Conservation (phyloP, 2,329 filamentous ascomycete species). For the Cryoendolithus antarcticus region DNA sequence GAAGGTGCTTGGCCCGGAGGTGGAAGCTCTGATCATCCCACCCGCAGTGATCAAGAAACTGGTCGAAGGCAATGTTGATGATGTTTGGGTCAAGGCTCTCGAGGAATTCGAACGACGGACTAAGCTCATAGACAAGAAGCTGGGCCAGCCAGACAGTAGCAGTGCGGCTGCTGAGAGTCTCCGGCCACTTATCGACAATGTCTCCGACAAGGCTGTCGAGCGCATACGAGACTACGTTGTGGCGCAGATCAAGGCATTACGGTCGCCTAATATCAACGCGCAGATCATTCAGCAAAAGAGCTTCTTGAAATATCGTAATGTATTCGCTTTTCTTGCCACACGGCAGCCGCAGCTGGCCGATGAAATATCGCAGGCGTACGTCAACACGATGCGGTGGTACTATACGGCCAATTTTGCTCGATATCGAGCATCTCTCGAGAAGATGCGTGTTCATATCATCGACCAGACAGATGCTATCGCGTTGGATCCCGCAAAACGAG, state of each 20-base stretch:
- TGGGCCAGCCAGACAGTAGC: constrained; percentile 42
- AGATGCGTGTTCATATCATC: constrained; percentile 68
- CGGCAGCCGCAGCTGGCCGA: constrained; percentile 74
- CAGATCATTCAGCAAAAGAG: constrained; percentile 93
- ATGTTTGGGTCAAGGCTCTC: constrained; percentile 72
- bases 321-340: constrained; percentile 72
- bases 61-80: constrained; percentile 77
- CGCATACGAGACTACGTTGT: constrained; percentile 91
- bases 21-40: constrained; percentile 84
- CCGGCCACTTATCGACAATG: constrained; percentile 69
- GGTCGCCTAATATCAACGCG: constrained; percentile 91
- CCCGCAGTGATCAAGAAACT: constrained; percentile 76
- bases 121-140: constrained; percentile 56
- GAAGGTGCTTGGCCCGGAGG: constrained; percentile 70
- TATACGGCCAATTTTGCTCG: constrained; percentile 83
- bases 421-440: constrained; percentile 72
- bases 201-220: constrained; percentile 81
- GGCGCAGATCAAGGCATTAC: constrained; percentile 81
- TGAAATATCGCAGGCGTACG: constrained; percentile 84
- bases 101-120: constrained; percentile 73
- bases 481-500: constrained; percentile 47
- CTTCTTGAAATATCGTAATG: constrained; percentile 76
- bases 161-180: constrained; percentile 74
- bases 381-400: constrained; percentile 99
- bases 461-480: constrained; percentile 70